Evolutionary conservation across 305 asterid species (phyloP).

Genomic region (Fraxinus paxiana): DNA sequence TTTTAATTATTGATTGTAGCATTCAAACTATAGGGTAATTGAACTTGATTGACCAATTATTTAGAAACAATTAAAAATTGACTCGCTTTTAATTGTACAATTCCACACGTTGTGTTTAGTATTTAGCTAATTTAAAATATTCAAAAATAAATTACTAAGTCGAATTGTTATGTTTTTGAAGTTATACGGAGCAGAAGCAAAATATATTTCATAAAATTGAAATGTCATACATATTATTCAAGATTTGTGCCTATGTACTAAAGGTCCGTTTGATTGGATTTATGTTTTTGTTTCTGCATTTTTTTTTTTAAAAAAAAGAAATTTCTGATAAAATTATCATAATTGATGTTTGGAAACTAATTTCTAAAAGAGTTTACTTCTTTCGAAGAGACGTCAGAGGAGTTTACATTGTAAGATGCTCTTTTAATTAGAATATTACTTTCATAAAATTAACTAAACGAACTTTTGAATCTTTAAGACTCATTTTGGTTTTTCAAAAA

Average conservation of each 20-base stretch:
- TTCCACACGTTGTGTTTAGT: too few species aligned
- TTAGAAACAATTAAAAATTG: too few species aligned
- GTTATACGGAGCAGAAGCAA: background rate
- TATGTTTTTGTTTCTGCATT: background rate
- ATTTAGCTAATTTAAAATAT: background rate
- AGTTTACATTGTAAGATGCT: background rate
- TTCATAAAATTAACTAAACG: too few species aligned
- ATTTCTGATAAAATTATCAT: too few species aligned
- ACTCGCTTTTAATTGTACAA: too few species aligned
- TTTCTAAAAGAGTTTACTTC: background rate
- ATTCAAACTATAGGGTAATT: too few species aligned
- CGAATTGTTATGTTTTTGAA: background rate
- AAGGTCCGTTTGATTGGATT: background rate
- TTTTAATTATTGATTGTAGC: too few species aligned
- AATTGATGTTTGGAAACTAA: background rate
- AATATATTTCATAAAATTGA: background rate
- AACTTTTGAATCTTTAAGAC: background rate
- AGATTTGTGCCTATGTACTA: background rate
- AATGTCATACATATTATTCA: background rate
- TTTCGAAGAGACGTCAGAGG: background rate
- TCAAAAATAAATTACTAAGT: background rate
- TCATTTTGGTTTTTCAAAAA: background rate
- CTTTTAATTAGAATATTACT: too few species aligned
- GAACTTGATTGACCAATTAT: too few species aligned
- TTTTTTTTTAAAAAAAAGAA: background rate